A percentile compares a stretch with the other conserved stretches of the same genome.
Evolutionary conservation across 1,284 basidiomycete genomes (phyloP).

Genomic region (Sanguinoderma infundibulare): DNA sequence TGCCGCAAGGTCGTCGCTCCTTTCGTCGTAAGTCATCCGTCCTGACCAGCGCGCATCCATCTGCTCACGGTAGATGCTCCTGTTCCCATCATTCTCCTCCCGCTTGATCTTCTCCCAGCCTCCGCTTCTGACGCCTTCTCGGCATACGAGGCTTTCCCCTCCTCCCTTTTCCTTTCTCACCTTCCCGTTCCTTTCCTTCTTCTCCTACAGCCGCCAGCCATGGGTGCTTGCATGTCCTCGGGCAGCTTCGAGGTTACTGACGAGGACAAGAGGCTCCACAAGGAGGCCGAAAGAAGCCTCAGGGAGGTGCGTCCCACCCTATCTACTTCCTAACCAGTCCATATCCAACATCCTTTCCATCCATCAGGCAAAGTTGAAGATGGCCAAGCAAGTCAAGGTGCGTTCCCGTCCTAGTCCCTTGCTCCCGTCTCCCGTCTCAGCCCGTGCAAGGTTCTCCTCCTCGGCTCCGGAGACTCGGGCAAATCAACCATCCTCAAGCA

Average conservation of each 20-base stretch:
- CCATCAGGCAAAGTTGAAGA: constrained; percentile 64
- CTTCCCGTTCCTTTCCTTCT: constrained; percentile 8
- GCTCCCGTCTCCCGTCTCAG: constrained; percentile 6
- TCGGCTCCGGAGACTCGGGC: constrained; percentile 93
- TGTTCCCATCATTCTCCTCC: constrained; percentile 21
- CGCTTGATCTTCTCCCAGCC: constrained; percentile 22
- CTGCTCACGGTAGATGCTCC: constrained; percentile 11
- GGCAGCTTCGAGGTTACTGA: constrained; percentile 58
- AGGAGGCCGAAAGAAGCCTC: constrained; percentile 69
- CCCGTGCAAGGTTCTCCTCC: constrained; percentile 69
- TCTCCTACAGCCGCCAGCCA: constrained; percentile 36
- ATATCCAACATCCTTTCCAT: constrained; percentile 1
- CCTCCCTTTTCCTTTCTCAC: constrained; percentile 5
- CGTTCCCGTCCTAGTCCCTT: constrained; percentile 17
- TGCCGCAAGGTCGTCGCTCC: constrained; percentile 20
- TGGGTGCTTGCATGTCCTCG: constrained; percentile 82
- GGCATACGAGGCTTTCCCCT: constrained; percentile 3
- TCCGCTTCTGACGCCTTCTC: constrained; percentile 18
- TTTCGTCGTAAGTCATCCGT: constrained; percentile 5
- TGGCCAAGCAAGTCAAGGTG: constrained; percentile 83
- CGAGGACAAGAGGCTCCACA: constrained; percentile 64
- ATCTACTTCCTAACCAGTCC: neutral
- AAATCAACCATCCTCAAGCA: constrained; percentile 95
- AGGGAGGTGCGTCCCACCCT: constrained; percentile 59
- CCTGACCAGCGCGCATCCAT: neutral